Evolutionary conservation across 208 protist genomes (phyloP).

Genomic region (Borovskyia barvae): DNA sequence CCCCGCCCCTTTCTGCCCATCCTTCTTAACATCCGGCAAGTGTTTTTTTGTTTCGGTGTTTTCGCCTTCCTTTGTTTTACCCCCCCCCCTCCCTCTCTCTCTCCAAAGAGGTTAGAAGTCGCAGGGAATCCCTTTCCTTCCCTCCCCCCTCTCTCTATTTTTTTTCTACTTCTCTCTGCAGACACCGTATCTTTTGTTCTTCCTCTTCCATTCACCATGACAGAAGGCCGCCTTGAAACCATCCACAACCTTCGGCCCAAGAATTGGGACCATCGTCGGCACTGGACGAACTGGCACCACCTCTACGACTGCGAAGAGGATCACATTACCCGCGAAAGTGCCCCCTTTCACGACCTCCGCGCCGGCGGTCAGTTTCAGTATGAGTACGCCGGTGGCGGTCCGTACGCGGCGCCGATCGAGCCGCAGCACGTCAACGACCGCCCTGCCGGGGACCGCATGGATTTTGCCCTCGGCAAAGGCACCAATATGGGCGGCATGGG

Average conservation of each 20-base stretch:
- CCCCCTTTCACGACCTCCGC: conserved; percentile 88
- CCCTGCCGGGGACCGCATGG: conserved; percentile 76
- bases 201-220: conserved; percentile 42
- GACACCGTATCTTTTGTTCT: background rate
- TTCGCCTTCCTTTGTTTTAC: conserved; percentile 12
- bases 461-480: conserved; percentile 62
- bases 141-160: background rate
- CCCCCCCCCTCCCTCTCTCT: conserved; percentile 4
- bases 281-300: conserved; percentile 92
- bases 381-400: conserved; percentile 72
- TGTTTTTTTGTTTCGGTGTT: background rate
- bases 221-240: conserved; percentile 88
- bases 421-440: conserved; percentile 61
- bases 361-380: conserved; percentile 90
- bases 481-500: conserved; percentile 55
- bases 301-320: conserved; percentile 88
- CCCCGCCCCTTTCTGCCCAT: background rate
- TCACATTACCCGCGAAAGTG: conserved; percentile 84
- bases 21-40: too few relatives aligned
- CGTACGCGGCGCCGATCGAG: conserved; percentile 43
- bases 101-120: background rate
- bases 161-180: background rate
- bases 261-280: conserved; percentile 88
- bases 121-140: background rate
- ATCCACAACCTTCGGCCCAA: conserved; percentile 87